Evolutionary conservation across 192 early-diverging fungal species (phyloP), one percentile per base, ranked within the genome.

Genomic region (Backusella westeae): DNA sequence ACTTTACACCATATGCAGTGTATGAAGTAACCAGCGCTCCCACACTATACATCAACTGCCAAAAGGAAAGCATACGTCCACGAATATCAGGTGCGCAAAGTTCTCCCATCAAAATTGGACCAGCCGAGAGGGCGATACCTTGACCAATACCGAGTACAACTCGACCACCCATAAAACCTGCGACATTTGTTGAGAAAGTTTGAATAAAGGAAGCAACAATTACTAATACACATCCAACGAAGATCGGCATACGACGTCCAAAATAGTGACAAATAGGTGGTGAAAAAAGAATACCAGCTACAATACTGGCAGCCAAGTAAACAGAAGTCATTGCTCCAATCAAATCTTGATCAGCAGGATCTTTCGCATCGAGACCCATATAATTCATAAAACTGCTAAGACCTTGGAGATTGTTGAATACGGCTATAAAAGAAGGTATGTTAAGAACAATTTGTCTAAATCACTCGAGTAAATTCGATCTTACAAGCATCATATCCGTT

Each of bases 401-500:
- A 42, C 68, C 68, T 41, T 69, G 68, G 10, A 77, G 67, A 36
- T 77, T 77, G 49, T 77, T 77, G 53, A 77, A 77, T 36, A 77
- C 76, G 14, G 76, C 70, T 76, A 59, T 63, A 63, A 56, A 63
- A 36, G 2, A 56, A 56, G 35, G n/a, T 8, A 59, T 8, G 19
- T 6, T 35, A 39, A 49, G 12, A 73, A 52, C 10, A 56, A 73
- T 21, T 4, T 14, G 7, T 34, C 8, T 36, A 17, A 5, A n/a
- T 17, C 26, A 0, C 19, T 36, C 1, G 26, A 42, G 9, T 65
- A 49, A n/a, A 66, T 69, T 26, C 19, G 10, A 32, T 46, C 67
- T 76, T 69, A 76, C 75, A 68, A 26, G 76, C 76, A 72, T 77
- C 76, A 36, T 77, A 77, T 29, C 76, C 76, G n/a, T 77, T 72